Conservation (phyloP, 768 basidiomycete species). For the Boletus fagicola region DNA sequence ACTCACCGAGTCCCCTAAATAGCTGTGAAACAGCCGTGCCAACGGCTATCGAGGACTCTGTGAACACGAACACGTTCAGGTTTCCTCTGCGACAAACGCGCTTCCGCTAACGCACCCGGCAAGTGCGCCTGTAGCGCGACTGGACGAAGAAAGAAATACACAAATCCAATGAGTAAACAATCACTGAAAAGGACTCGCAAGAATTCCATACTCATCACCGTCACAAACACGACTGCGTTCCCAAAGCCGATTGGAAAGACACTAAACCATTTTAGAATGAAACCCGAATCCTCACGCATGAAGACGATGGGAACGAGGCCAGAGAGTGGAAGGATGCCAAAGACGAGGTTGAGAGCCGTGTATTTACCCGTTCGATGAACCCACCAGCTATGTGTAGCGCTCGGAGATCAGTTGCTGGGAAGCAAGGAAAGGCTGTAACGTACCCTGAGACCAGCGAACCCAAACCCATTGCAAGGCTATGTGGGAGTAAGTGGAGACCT, state of each 20-base stretch:
- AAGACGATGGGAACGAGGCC: slow-evolving; percentile 12
- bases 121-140: slow-evolving; percentile 17
- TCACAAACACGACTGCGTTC: slow-evolving; percentile 15
- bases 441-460: slow-evolving; percentile 14
- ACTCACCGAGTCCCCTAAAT: slow-evolving; percentile 13
- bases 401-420: neutral
- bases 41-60: neutral
- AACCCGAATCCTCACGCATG: slow-evolving; percentile 7
- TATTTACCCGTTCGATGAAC: slow-evolving; percentile 15
- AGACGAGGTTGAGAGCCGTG: slow-evolving; percentile 6
- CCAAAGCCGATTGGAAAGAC: slow-evolving; percentile 19
- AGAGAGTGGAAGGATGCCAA: slow-evolving; percentile 11
- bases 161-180: neutral
- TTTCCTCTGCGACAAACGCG: neutral
- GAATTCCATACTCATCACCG: slow-evolving; percentile 6
- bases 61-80: neutral
- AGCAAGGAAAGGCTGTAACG: neutral
- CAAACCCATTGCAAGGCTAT: slow-evolving; percentile 13
- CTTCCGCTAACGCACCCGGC: neutral
- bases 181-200: neutral
- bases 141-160: neutral
- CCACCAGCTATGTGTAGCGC: slow-evolving; percentile 4
- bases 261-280: slow-evolving; percentile 12
- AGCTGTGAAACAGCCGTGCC: slow-evolving; percentile 11
- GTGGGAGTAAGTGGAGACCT: slow-evolving; percentile 16